phyloP scores from a whole-genome alignment of 192 early-diverging fungal genomes.

The Coemansia sp. region DNA sequence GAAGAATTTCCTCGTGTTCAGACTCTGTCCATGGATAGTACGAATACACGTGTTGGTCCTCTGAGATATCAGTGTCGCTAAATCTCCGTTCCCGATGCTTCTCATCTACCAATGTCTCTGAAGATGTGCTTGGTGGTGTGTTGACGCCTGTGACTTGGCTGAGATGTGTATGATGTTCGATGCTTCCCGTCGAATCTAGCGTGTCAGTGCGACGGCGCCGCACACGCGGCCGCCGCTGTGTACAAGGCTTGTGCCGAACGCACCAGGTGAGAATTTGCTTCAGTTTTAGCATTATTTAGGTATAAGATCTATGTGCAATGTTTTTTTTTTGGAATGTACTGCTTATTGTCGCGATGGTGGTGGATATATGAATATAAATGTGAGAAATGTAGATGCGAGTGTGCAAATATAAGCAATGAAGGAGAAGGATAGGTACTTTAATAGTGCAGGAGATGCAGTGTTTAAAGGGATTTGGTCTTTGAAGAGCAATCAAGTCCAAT shows the following conservation, averaged over 20 bases:
- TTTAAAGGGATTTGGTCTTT: not conserved
- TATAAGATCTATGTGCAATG: not conserved
- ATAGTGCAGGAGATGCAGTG: not conserved
- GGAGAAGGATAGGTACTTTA: not conserved
- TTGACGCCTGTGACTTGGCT: slow-evolving; percentile 3
- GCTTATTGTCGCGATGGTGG: not conserved
- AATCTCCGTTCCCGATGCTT: slow-evolving; percentile 29
- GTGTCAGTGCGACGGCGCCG: slow-evolving; percentile 27
- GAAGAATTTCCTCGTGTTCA: slow-evolving; percentile 43
- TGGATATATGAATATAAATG: slow-evolving; percentile 3
- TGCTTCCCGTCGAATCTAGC: slow-evolving; percentile 9
- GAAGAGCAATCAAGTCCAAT: not conserved
- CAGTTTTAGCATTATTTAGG: slow-evolving; percentile 8
- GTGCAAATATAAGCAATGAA: not conserved
- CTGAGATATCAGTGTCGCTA: slow-evolving; percentile 31
- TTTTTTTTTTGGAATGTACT: not conserved
- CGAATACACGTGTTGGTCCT: slow-evolving; percentile 33
- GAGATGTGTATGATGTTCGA: not conserved
- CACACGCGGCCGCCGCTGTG: slow-evolving; percentile 19
- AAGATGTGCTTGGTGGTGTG: slow-evolving; percentile 12
- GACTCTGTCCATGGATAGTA: slow-evolving; percentile 53
- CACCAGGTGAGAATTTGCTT: slow-evolving; percentile 44
- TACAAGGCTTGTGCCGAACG: slow-evolving; percentile 18
- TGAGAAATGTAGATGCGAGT: not conserved
- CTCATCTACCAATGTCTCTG: slow-evolving; percentile 43